Evolutionary conservation across 352 stramenopile genomes (phyloP).

Genomic region (Saprolegnia diclina): DNA sequence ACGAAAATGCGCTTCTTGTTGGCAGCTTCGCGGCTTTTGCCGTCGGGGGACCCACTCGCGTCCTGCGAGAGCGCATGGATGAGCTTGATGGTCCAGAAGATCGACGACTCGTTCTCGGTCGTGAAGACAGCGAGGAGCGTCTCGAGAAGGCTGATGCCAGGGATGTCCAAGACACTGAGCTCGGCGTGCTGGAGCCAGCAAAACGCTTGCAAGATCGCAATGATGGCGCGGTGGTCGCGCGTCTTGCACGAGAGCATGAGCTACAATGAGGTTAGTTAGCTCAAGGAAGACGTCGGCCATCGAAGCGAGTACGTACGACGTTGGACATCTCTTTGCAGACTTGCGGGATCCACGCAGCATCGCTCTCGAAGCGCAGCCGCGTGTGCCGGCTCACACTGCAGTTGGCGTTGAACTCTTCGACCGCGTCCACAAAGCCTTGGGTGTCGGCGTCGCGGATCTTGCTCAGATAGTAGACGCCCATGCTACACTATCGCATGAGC

Average conservation of each 20-base stretch:
- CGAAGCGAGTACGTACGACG: not conserved
- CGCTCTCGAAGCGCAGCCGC: slow-evolving; percentile 10
- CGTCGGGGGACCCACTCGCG: slow-evolving; percentile 1
- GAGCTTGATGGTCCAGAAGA: slow-evolving; percentile 24
- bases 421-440: slow-evolving; percentile 10
- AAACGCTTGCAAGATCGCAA: slow-evolving; percentile 21
- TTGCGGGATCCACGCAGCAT: slow-evolving; percentile 18
- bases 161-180: slow-evolving; percentile 11
- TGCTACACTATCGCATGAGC: not conserved
- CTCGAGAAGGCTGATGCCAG: slow-evolving; percentile 9
- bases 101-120: slow-evolving; percentile 16
- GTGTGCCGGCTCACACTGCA: slow-evolving; percentile 18
- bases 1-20: slow-evolving; percentile 24
- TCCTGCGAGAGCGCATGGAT: slow-evolving; percentile 17
- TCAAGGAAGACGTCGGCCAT: not conserved
- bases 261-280: not conserved
- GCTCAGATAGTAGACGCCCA: slow-evolving; percentile 26
- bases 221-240: slow-evolving; percentile 3
- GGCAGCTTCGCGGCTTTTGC: not conserved
- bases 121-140: slow-evolving; percentile 16
- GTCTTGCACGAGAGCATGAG: slow-evolving; percentile 24
- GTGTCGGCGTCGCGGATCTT: slow-evolving; percentile 13
- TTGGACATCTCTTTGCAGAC: slow-evolving; percentile 20
- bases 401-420: slow-evolving; percentile 25
- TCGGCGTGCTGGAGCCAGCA: slow-evolving; percentile 23